Percentiles rank a stretch among this genome's conserved stretches.
Evolutionary conservation across 2,329 filamentous ascomycete species (phyloP).

Genomic region (Claviceps fusiformis): DNA sequence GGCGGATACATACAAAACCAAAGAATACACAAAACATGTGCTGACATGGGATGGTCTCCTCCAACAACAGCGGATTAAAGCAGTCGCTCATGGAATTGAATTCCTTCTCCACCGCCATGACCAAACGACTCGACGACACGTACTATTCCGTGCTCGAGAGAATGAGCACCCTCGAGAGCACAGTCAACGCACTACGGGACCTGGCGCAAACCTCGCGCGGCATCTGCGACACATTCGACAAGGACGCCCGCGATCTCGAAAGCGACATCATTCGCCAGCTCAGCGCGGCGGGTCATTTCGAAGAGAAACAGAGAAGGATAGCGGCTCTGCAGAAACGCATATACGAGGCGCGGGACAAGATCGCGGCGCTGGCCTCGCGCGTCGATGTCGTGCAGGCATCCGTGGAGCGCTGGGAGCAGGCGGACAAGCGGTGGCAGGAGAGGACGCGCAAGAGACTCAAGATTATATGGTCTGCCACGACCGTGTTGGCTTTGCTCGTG

Average conservation of each 20-base stretch:
- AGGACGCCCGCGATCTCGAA: constrained; percentile 44
- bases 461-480: constrained; percentile 48
- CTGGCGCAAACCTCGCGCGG: constrained; percentile 48
- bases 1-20: neutral
- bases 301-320: constrained; percentile 51
- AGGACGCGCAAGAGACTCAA: constrained; percentile 49
- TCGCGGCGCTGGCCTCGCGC: constrained; percentile 44
- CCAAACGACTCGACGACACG: constrained; percentile 54
- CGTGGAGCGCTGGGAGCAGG: constrained; percentile 54
- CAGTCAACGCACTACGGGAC: constrained; percentile 50
- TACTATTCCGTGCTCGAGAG: constrained; percentile 64
- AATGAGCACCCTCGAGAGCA: constrained; percentile 48
- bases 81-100: constrained; percentile 41
- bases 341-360: constrained; percentile 42
- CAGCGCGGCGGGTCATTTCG: constrained; percentile 45
- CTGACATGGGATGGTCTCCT: constrained; percentile 2
- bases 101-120: constrained; percentile 47
- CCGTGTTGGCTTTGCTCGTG: constrained; percentile 32
- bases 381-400: constrained; percentile 50
- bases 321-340: constrained; percentile 48
- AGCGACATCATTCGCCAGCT: constrained; percentile 49
- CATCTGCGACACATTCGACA: constrained; percentile 44
- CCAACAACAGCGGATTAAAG: constrained; percentile 30
- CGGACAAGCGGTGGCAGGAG: constrained; percentile 55
- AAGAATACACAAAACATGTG: neutral